A percentile compares a stretch with the other conserved stretches of the same genome.
These are phyloP conservation scores for Exophiala calicioides DNA, from an alignment of 2,329 filamentous ascomycete species.

Conservation along the genomic window DNA sequence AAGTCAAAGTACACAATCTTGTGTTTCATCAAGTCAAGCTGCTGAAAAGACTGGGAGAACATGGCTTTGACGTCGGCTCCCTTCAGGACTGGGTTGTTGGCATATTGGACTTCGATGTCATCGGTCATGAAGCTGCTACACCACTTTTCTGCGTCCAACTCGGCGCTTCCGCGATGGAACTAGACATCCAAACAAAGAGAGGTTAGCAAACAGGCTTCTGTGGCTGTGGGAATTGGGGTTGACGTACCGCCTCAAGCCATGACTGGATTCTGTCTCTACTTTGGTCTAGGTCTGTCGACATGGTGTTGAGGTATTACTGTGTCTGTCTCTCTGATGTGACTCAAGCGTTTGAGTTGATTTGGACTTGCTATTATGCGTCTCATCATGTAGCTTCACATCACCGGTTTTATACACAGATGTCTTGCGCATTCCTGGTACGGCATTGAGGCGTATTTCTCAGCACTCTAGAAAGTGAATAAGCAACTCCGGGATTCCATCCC, in stretches of 20 bases:
- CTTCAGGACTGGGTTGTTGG: slow-evolving; percentile 14
- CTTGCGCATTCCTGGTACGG: too few species aligned
- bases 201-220: background rate
- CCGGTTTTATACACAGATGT: too few species aligned
- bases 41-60: slow-evolving; percentile 12
- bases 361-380: too few species aligned
- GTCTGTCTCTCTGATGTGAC: too few species aligned
- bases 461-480: too few species aligned
- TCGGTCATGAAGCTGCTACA: slow-evolving; percentile 18
- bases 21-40: slow-evolving; percentile 22
- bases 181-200: background rate
- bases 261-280: slow-evolving; percentile 6
- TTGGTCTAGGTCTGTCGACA: slow-evolving; percentile 1
- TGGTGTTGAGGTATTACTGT: too few species aligned
- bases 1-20: slow-evolving; percentile 25
- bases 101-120: slow-evolving; percentile 20
- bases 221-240: background rate
- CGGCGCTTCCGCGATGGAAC: slow-evolving; percentile 18
- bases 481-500: too few species aligned
- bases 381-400: too few species aligned
- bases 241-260: slow-evolving; percentile 19
- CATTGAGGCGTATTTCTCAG: too few species aligned
- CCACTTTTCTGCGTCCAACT: slow-evolving; percentile 19
- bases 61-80: slow-evolving; percentile 9
- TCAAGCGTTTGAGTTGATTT: too few species aligned